phyloP scores from a whole-genome alignment of 129 eudicot genomes.

The Rutidosis leptorrhynchoides region DNA sequence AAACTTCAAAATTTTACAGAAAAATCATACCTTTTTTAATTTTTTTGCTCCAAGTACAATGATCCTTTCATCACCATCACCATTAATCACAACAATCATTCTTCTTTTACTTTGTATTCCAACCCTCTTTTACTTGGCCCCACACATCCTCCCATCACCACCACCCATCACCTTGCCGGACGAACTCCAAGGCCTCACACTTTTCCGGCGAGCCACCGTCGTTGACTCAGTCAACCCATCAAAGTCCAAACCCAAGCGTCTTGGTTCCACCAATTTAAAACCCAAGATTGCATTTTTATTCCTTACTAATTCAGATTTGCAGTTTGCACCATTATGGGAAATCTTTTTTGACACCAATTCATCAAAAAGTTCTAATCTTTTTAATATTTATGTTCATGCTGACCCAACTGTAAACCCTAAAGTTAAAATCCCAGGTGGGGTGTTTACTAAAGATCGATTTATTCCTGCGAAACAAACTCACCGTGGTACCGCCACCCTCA shows the following conservation, averaged over 20 bases:
- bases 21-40: not conserved
- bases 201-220: conserved; percentile 62
- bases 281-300: conserved; percentile 92
- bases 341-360: conserved; percentile 36
- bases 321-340: conserved; percentile 78
- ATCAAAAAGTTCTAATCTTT: conserved; percentile 27
- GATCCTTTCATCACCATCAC: conserved; percentile 21
- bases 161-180: conserved; percentile 65
- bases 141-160: conserved; percentile 59
- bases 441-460: conserved; percentile 40
- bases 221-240: conserved; percentile 23
- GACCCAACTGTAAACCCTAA: conserved; percentile 51
- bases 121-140: conserved; percentile 46
- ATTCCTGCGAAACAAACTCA: conserved; percentile 54
- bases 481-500: conserved; percentile 70
- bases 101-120: conserved; percentile 53
- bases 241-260: conserved; percentile 34
- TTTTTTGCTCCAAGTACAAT: not conserved
- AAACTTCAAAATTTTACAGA: not conserved
- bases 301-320: conserved; percentile 69
- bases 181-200: conserved; percentile 81
- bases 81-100: conserved; percentile 43
- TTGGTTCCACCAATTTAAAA: conserved; percentile 48
- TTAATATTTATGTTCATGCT: conserved; percentile 69
- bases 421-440: conserved; percentile 48